Percentiles rank a stretch among this genome's conserved stretches.
Conservation (phyloP, 2,329 filamentous ascomycete species). For the Helotiales sp. region DNA sequence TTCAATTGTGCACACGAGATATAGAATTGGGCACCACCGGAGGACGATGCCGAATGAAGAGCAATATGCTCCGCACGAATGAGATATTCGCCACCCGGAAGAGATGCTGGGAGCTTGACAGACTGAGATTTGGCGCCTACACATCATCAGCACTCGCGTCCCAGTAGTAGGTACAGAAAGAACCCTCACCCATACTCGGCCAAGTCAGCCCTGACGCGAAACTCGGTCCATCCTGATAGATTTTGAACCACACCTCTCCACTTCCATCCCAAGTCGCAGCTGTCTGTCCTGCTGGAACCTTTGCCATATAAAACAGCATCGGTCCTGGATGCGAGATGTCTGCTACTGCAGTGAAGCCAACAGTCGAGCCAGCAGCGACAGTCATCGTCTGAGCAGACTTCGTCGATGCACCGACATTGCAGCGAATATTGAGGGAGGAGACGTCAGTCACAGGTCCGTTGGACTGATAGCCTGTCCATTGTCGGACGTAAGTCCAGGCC, state of each 20-base stretch:
- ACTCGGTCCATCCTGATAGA: constrained; percentile 22
- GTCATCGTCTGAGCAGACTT: constrained; percentile 23
- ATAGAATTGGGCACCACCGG: constrained; percentile 30
- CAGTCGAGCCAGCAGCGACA: constrained; percentile 24
- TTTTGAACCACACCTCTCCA: constrained; percentile 31
- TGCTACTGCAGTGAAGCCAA: constrained; percentile 24
- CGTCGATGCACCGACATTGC: constrained; percentile 36
- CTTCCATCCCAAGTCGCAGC: constrained; percentile 26
- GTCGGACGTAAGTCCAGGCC: constrained; percentile 28
- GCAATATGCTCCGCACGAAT: constrained; percentile 38
- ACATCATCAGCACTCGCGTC: background rate
- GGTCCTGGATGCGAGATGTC: constrained; percentile 29
- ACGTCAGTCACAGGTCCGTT: constrained; percentile 30
- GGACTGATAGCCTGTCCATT: constrained; percentile 27
- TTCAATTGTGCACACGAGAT: constrained; percentile 43
- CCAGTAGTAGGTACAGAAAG: background rate
- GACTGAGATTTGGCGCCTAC: constrained; percentile 1
- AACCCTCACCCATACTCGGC: constrained; percentile 21
- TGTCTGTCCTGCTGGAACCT: constrained; percentile 25
- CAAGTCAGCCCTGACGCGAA: constrained; percentile 13
- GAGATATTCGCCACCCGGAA: constrained; percentile 39
- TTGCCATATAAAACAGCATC: constrained; percentile 27
- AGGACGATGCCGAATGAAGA: constrained; percentile 18
- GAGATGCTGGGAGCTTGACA: constrained; percentile 36
- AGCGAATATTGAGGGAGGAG: constrained; percentile 41